Evolutionary conservation across 208 protist species (phyloP).

Genomic region (Blastocrithidia nonstop): DNA sequence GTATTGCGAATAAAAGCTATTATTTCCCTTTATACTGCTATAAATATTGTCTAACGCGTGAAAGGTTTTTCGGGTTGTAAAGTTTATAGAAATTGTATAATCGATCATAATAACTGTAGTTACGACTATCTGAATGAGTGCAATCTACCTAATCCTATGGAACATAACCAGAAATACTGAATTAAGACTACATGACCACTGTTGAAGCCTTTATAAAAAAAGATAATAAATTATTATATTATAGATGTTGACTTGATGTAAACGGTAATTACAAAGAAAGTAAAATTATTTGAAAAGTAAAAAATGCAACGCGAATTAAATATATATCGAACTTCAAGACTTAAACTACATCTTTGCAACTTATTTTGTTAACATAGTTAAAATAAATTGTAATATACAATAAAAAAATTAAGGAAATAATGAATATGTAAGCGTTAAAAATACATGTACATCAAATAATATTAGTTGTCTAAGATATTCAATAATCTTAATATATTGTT

Average conservation of each 20-base stretch:
- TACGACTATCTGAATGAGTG: slow-evolving; percentile 8
- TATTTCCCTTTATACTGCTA: slow-evolving; percentile 31
- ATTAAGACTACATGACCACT: slow-evolving; percentile 13
- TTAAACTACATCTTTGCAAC: background rate
- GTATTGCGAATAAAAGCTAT: slow-evolving; percentile 55
- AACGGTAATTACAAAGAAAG: background rate
- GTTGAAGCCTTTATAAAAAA: slow-evolving; percentile 88
- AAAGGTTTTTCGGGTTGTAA: slow-evolving; percentile 60
- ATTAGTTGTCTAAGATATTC: no score
- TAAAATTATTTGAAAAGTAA: background rate
- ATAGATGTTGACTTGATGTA: slow-evolving; percentile 6
- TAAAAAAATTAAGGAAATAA: background rate
- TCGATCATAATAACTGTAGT: slow-evolving; percentile 18
- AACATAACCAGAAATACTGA: background rate
- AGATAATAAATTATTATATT: slow-evolving; percentile 22
- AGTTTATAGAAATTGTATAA: slow-evolving; percentile 53
- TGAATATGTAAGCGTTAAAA: slow-evolving; percentile 1
- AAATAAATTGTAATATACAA: background rate
- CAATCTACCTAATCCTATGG: slow-evolving; percentile 8
- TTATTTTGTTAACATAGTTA: background rate
- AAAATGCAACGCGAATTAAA: background rate
- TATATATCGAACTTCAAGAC: background rate
- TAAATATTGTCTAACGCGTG: slow-evolving; percentile 29
- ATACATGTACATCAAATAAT: no score
- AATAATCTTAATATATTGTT: background rate